These are phyloP conservation scores for Cylindrotheca closterium DNA, from an alignment of 108 stramenopile species.

Conservation along the genomic window DNA sequence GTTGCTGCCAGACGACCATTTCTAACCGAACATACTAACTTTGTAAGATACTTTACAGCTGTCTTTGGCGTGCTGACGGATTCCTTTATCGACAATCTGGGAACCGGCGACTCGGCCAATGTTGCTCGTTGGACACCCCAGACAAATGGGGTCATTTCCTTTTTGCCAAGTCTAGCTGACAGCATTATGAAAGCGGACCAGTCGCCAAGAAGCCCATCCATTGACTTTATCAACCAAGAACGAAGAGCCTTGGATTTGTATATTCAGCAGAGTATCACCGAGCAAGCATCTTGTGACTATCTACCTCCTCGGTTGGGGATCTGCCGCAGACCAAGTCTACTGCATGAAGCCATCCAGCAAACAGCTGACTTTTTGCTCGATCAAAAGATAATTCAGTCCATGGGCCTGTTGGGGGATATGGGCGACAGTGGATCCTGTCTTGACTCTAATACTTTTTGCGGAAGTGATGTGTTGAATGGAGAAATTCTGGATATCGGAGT, in stretches of 20 bases:
- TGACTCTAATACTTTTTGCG: neutral
- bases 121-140: neutral
- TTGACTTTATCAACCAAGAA: neutral
- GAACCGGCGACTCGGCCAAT: neutral
- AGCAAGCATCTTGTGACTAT: conserved; percentile 5
- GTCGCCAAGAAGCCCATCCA: neutral
- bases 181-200: neutral
- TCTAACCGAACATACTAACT: neutral
- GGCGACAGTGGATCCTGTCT: neutral
- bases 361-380: conserved; percentile 4
- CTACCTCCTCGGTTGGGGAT: neutral
- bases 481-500: neutral
- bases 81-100: conserved; percentile 3
- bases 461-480: conserved; percentile 2
- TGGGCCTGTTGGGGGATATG: conserved; percentile 1
- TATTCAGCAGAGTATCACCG: neutral
- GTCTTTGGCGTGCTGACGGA: conserved; percentile 3
- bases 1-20: conserved; percentile 1
- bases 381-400: conserved; percentile 3
- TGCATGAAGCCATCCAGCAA: neutral
- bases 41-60: conserved; percentile 2
- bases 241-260: neutral
- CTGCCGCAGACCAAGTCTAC: neutral
- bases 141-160: neutral
- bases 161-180: conserved; percentile 1